Conservation (phyloP, 1,284 basidiomycete genomes). For the Tausonia pullulans region DNA sequence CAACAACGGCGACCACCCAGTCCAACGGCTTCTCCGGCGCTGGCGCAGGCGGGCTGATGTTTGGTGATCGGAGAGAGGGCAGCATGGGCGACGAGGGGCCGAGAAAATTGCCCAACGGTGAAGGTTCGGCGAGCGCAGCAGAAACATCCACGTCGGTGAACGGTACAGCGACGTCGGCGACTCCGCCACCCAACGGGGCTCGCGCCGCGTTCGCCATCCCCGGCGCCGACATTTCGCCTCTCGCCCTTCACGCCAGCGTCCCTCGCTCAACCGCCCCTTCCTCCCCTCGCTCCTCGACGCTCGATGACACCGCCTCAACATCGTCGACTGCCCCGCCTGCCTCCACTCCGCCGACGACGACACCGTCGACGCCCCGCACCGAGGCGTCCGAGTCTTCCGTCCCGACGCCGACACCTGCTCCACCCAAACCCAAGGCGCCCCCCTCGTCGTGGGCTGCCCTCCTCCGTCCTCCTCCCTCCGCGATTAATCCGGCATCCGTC, state of each 20-base stretch:
- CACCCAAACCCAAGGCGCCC: conserved; percentile 34
- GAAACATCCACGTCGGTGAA: too few species aligned
- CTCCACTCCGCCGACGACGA: neutral
- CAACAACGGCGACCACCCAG: too few species aligned
- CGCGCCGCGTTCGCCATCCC: neutral
- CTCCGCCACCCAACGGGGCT: neutral
- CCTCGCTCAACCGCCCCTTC: neutral
- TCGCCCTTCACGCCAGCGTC: neutral
- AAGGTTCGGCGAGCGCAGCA: too few species aligned
- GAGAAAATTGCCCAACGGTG: too few species aligned
- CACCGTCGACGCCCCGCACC: neutral
- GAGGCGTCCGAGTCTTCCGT: conserved; percentile 10
- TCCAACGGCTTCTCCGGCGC: too few species aligned
- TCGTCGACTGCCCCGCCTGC: neutral
- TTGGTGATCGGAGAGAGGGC: too few species aligned
- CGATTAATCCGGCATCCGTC: conserved; percentile 12
- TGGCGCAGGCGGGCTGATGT: too few species aligned
- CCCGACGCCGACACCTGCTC: conserved; percentile 29
- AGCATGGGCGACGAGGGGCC: too few species aligned
- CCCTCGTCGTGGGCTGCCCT: conserved; percentile 64
- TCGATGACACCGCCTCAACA: neutral
- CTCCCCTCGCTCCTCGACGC: neutral
- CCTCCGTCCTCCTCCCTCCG: conserved; percentile 34
- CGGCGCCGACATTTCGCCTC: neutral
- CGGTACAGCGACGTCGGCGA: neutral